These are phyloP conservation scores for Penicillium psychrofluorescens DNA, from an alignment of 495 filamentous ascomycete species.

Conservation along the genomic window DNA sequence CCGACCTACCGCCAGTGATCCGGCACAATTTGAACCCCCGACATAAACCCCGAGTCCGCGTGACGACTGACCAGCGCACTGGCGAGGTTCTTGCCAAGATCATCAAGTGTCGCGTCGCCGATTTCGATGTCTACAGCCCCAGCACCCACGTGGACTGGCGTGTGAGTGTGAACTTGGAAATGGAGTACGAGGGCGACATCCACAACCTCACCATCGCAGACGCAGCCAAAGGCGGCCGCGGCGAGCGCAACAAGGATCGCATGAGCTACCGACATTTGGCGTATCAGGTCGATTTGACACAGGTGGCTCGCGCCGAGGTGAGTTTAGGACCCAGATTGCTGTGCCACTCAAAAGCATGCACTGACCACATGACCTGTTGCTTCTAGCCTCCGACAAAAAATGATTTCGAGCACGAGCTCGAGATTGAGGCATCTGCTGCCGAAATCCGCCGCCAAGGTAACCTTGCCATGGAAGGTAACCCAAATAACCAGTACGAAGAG, in stretches of 20 bases:
- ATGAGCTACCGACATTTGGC: conserved; percentile 78
- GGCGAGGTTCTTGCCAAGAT: conserved; percentile 72
- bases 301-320: conserved; percentile 63
- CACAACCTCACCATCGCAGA: conserved; percentile 39
- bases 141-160: conserved; percentile 70
- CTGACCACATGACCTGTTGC: neutral
- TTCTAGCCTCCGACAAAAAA: conserved; percentile 31
- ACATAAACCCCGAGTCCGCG: conserved; percentile 62
- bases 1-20: conserved; percentile 46
- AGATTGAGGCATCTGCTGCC: conserved; percentile 68
- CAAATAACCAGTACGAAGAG: conserved; percentile 58
- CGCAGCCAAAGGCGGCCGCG: conserved; percentile 27
- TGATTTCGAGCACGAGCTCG: conserved; percentile 79
- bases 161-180: conserved; percentile 85
- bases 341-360: neutral
- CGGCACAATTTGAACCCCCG: conserved; percentile 49
- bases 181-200: conserved; percentile 67
- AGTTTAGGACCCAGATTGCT: conserved; percentile 17
- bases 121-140: conserved; percentile 74
- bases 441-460: conserved; percentile 64
- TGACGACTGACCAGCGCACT: conserved; percentile 69
- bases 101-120: conserved; percentile 78
- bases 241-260: conserved; percentile 74
- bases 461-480: conserved; percentile 46
- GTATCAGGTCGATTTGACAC: conserved; percentile 86